These are phyloP conservation scores for Cutaneotrichosporon sp. DNA, from an alignment of 1,284 basidiomycete species.

Conservation along the genomic window DNA sequence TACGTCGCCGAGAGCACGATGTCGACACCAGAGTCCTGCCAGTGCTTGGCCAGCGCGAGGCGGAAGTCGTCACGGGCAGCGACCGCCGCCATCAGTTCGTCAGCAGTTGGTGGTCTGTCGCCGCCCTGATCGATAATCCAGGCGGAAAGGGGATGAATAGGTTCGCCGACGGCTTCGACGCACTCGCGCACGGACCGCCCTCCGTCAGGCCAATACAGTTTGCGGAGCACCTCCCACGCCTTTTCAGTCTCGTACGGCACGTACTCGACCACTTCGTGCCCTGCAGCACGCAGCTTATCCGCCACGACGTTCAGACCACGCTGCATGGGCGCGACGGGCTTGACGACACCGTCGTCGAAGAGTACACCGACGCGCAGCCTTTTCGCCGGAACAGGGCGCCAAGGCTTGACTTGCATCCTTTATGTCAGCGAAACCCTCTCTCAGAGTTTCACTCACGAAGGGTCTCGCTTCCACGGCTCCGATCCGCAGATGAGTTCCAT, in stretches of 20 bases:
- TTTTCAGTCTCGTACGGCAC: conserved; percentile 14
- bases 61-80: conserved; percentile 30
- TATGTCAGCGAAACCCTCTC: not conserved
- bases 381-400: conserved; percentile 41
- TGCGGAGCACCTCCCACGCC: conserved; percentile 29
- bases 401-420: not conserved
- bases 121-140: conserved; percentile 26
- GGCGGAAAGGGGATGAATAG: conserved; percentile 33
- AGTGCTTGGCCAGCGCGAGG: conserved; percentile 25
- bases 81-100: conserved; percentile 23
- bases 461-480: conserved; percentile 41
- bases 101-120: conserved; percentile 13
- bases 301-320: conserved; percentile 38
- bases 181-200: conserved; percentile 18
- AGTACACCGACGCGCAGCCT: conserved; percentile 45
- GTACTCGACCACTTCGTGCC: conserved; percentile 30
- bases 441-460: conserved; percentile 10
- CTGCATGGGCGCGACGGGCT: conserved; percentile 43
- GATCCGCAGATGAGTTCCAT: conserved; percentile 31
- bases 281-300: conserved; percentile 23
- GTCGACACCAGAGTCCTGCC: conserved; percentile 30
- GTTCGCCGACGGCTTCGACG: conserved; percentile 28
- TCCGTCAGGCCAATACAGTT: conserved; percentile 40
- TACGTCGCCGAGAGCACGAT: conserved; percentile 37
- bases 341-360: conserved; percentile 46